A percentile compares a stretch with the other conserved stretches of the same genome.
Evolutionary conservation across 169 alveolate genomes (phyloP).

Genomic region (Plasmodium knowlesi): DNA sequence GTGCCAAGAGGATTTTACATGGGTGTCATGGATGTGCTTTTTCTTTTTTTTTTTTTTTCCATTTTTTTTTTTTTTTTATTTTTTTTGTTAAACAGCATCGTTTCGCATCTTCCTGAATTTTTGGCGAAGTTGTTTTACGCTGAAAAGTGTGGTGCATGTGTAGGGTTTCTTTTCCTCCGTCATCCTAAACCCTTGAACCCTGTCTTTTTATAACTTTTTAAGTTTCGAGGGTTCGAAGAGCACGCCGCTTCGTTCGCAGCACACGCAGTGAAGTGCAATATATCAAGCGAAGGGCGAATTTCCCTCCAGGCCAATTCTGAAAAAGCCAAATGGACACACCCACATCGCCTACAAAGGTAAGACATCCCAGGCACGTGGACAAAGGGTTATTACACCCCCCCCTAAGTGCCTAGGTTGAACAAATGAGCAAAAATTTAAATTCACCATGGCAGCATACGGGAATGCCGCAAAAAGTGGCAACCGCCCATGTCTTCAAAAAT

Average conservation of each 20-base stretch:
- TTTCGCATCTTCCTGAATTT: background rate
- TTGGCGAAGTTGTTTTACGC: background rate
- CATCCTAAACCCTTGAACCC: background rate
- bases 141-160: background rate
- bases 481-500: background rate
- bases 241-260: background rate
- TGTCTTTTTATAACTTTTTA: background rate
- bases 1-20: background rate
- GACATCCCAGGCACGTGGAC: background rate
- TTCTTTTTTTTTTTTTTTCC: background rate
- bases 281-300: background rate
- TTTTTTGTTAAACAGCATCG: background rate
- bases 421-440: background rate
- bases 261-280: background rate
- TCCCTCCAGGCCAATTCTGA: background rate
- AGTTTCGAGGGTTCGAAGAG: constrained; percentile 10
- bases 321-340: background rate
- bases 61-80: background rate
- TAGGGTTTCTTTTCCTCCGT: background rate
- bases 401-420: background rate
- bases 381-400: background rate
- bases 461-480: background rate
- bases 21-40: background rate
- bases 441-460: background rate
- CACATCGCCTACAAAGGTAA: background rate